Percentiles rank a stretch among this genome's conserved stretches.
These are phyloP conservation scores for Daldinia bambusicola DNA, from an alignment of 495 filamentous ascomycete genomes.

Conservation along the genomic window DNA sequence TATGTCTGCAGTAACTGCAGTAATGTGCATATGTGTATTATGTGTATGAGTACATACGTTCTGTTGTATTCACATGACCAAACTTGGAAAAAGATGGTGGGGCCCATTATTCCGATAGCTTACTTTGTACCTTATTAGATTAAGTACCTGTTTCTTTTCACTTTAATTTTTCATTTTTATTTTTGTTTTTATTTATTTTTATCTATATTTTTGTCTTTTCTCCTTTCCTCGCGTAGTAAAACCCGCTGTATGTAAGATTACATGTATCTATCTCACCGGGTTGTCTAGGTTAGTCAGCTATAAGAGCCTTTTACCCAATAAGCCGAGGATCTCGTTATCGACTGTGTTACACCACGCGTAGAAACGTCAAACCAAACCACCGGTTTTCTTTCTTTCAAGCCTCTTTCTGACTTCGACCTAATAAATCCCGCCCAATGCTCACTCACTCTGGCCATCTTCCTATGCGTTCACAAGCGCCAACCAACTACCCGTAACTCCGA, in stretches of 20 bases:
- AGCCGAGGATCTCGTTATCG: slow-evolving; percentile 16
- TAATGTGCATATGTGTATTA: not conserved
- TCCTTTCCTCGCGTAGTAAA: slow-evolving; percentile 15
- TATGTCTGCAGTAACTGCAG: not conserved
- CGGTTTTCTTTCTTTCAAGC: slow-evolving; percentile 31
- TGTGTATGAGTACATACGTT: slow-evolving; percentile 23
- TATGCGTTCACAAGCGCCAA: not conserved
- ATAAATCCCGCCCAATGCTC: slow-evolving; percentile 31
- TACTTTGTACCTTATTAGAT: no score
- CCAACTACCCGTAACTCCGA: slow-evolving; percentile 29
- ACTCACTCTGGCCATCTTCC: slow-evolving; percentile 10
- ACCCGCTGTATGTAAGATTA: slow-evolving; percentile 32
- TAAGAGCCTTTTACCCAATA: slow-evolving; percentile 39
- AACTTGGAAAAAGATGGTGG: slow-evolving; percentile 26
- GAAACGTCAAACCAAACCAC: slow-evolving; percentile 36
- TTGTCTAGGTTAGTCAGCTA: slow-evolving; percentile 47
- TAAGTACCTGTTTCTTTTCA: no score
- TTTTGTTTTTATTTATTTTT: no score
- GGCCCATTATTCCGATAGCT: slow-evolving; percentile 17
- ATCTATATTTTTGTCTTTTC: not conserved
- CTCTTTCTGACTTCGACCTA: slow-evolving; percentile 10
- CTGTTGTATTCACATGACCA: slow-evolving; percentile 43
- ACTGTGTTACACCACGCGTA: slow-evolving; percentile 32
- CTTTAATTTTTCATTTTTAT: not conserved
- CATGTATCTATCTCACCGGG: slow-evolving; percentile 41